These are phyloP conservation scores for Hypoxylon sp. DNA, from an alignment of 2,329 filamentous ascomycete genomes.

Conservation along the genomic window DNA sequence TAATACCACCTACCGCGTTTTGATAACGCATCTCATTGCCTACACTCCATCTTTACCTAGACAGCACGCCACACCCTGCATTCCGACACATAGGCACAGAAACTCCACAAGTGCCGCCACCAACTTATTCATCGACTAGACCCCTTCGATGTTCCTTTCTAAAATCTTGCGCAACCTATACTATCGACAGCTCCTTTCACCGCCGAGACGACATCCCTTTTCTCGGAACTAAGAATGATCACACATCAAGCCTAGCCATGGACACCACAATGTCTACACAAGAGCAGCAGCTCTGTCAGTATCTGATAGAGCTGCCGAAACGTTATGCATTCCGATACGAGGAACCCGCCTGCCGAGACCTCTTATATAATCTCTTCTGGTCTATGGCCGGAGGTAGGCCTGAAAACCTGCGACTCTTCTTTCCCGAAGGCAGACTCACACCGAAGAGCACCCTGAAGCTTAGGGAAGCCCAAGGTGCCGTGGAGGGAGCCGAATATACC, in stretches of 20 bases:
- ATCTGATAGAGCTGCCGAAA: constrained; percentile 83
- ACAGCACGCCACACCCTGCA: constrained; percentile 12
- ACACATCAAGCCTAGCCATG: constrained; percentile 58
- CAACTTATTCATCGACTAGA: constrained; percentile 15
- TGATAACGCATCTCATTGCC: not conserved
- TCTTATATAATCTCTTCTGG: constrained; percentile 86
- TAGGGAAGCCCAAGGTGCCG: constrained; percentile 88
- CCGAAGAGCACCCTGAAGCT: constrained; percentile 79
- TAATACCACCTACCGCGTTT: constrained; percentile 24
- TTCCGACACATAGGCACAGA: not conserved
- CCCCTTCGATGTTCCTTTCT: constrained; percentile 3
- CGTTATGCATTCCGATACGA: constrained; percentile 83
- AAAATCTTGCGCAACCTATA: not conserved
- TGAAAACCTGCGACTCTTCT: constrained; percentile 84
- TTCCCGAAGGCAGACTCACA: constrained; percentile 79
- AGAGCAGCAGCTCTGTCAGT: constrained; percentile 87
- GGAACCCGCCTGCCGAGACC: constrained; percentile 76
- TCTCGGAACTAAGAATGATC: constrained; percentile 44
- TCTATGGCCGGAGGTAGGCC: constrained; percentile 83
- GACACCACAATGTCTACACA: constrained; percentile 71
- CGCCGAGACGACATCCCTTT: not conserved
- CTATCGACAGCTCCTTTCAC: not conserved
- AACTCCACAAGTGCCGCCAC: constrained; percentile 34
- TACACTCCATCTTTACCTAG: not conserved
- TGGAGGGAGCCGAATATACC: constrained; percentile 95